Percentiles rank a stretch among this genome's conserved stretches.
These are phyloP conservation scores for Calocybe indica DNA, from an alignment of 768 basidiomycete genomes.

Conservation along the genomic window DNA sequence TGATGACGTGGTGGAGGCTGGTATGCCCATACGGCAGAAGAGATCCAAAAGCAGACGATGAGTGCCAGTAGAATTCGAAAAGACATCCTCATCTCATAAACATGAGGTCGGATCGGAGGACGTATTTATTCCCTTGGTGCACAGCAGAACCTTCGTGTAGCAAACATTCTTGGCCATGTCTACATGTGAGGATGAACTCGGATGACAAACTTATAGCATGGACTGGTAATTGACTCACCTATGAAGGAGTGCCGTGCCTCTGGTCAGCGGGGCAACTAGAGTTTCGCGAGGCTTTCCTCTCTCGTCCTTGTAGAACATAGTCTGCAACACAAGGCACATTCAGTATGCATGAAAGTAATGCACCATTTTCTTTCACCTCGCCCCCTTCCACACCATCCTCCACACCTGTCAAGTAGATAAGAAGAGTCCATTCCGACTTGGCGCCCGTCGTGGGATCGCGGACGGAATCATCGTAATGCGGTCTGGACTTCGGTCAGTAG, in stretches of 20 bases:
- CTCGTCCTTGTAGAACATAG: slow-evolving; percentile 61
- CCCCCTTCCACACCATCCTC: slow-evolving; percentile 75
- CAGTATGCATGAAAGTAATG: not conserved
- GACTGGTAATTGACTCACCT: slow-evolving; percentile 30
- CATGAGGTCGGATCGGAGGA: slow-evolving; percentile 70
- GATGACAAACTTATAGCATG: not conserved
- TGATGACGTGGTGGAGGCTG: slow-evolving; percentile 89
- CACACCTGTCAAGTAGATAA: slow-evolving; percentile 65
- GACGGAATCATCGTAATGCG: slow-evolving; percentile 73
- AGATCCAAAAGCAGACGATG: slow-evolving; percentile 39
- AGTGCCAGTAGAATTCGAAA: not conserved
- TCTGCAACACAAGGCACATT: slow-evolving; percentile 30
- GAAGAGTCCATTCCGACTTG: slow-evolving; percentile 72
- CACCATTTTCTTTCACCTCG: slow-evolving; percentile 33
- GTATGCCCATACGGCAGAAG: slow-evolving; percentile 68
- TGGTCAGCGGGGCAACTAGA: slow-evolving; percentile 46
- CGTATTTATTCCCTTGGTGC: slow-evolving; percentile 58
- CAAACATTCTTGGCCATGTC: slow-evolving; percentile 70
- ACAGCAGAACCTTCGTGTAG: slow-evolving; percentile 69
- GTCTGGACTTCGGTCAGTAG: slow-evolving; percentile 18
- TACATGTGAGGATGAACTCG: slow-evolving; percentile 14
- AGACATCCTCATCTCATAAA: slow-evolving; percentile 26
- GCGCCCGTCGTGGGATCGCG: slow-evolving; percentile 51
- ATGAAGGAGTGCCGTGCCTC: slow-evolving; percentile 64
- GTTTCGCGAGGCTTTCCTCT: slow-evolving; percentile 41